Evolutionary conservation across 257 asterid species (phyloP).

Genomic region (Solanum acaule): DNA sequence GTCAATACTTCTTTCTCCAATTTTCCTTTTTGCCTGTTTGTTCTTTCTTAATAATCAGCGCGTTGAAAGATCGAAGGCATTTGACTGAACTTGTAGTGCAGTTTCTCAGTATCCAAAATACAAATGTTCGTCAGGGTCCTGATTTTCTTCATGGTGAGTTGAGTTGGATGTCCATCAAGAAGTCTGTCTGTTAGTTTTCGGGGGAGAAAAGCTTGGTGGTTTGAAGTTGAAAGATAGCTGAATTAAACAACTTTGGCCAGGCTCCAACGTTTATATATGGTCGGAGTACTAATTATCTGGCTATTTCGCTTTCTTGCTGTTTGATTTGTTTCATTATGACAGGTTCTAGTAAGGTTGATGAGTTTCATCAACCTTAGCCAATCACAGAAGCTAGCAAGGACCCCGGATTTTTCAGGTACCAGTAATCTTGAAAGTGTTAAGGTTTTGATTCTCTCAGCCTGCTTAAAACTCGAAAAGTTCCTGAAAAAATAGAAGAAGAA

Average conservation of each 20-base stretch:
- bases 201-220: background rate
- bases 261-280: background rate
- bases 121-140: background rate
- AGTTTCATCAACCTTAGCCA: constrained; percentile 6
- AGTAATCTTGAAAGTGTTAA: background rate
- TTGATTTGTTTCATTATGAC: background rate
- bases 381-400: background rate
- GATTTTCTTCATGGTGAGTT: background rate
- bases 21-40: background rate
- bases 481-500: background rate
- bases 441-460: background rate
- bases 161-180: background rate
- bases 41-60: background rate
- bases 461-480: background rate
- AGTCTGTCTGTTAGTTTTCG: background rate
- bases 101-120: constrained; percentile 3
- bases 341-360: background rate
- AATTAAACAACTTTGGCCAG: background rate
- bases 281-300: background rate
- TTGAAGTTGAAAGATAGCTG: background rate
- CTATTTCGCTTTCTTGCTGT: background rate
- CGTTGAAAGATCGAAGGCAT: background rate
- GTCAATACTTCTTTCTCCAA: background rate
- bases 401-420: constrained; percentile 2
- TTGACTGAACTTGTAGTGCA: background rate